phyloP scores from a whole-genome alignment of 345 rosid genomes.

The Cardamine chenopodiifolia region DNA sequence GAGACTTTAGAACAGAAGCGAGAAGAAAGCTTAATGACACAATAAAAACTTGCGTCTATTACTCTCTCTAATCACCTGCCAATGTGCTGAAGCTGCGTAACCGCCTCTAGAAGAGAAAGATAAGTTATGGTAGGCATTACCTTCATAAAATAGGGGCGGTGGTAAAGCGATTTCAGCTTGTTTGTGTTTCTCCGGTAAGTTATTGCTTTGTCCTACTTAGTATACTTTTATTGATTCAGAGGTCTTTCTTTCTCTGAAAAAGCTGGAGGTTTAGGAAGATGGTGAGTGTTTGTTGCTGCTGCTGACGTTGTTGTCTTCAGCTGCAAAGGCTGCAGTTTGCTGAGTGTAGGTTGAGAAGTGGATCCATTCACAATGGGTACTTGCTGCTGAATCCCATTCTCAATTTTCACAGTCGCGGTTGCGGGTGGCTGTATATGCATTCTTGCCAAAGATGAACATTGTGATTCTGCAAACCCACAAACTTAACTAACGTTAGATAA shows the following conservation, averaged over 20 bases:
- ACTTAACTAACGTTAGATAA: constrained; percentile 10
- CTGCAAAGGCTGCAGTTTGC: constrained; percentile 32
- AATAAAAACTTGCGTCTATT: constrained; percentile 19
- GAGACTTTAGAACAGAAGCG: constrained; percentile 18
- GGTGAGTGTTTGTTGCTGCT: constrained; percentile 41
- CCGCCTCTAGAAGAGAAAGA: constrained; percentile 6
- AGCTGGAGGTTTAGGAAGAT: constrained; percentile 47
- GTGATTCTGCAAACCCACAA: constrained; percentile 60
- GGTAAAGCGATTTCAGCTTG: constrained; percentile 8
- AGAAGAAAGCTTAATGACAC: constrained; percentile 32
- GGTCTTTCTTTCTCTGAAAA: constrained; percentile 42
- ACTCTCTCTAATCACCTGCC: constrained; percentile 29
- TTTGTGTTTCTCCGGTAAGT: constrained; percentile 35
- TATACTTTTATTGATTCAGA: constrained; percentile 15
- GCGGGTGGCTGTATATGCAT: constrained; percentile 53
- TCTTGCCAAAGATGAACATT: constrained; percentile 69
- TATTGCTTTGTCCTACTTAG: constrained; percentile 25
- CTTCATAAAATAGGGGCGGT: constrained; percentile 9
- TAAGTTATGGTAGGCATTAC: constrained; percentile 29
- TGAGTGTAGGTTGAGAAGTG: constrained; percentile 31
- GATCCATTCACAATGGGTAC: constrained; percentile 55
- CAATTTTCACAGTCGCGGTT: constrained; percentile 51
- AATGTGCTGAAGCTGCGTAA: constrained; percentile 15
- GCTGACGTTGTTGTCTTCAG: constrained; percentile 43
- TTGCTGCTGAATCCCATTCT: constrained; percentile 50